Base-by-base conservation (phyloP, 2,329 filamentous ascomycete species). In the Phyllosticta citribraziliensis region DNA sequence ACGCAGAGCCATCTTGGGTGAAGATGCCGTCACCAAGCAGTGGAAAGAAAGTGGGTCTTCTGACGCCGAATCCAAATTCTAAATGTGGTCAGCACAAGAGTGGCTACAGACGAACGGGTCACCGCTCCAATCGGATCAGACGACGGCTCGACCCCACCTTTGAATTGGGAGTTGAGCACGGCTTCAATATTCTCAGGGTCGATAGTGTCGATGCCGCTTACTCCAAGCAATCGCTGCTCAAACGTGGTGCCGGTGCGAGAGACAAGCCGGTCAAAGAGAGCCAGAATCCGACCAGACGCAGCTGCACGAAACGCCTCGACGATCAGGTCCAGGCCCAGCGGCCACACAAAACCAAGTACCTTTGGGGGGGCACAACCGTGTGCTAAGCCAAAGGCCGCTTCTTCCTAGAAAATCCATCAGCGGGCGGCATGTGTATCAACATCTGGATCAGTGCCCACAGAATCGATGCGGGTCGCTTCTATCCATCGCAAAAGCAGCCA, bases 111-210 rank as follows among this genome's bases (percentile, higher is more conserved):
- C 27, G 27, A 10, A 30, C 2, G 27, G 27, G 6, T 6, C 27
- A 5, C 27, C 27, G 27, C 27, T 10, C 27, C 27, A 30, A 30
- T 30, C 27, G 27, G 19, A 30, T 30, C 27, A 10, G 19, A 53
- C n/a, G 8, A 27, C n/a, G 22, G 52, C 52, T 27, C 12, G 9
- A 54, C 4, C 24, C 25, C 22, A 66, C 66, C 66, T 63, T 68
- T 66, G 52, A 67, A 68, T 30, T 63, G 63, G 1, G 63, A 68
- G 64, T 27, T 68, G 65, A 22, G 65, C 64, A 59, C 68, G 20
- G 25, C 30, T 27, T 27, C 47, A 51, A 51, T 51, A 58, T 69
- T 69, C 11, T 65, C 64, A 20, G 68, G 67, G 51, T 69, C 68
- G 24, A 68, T 67, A 5, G 66, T 70, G 11, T 62, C 65, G 59